Conservation (phyloP, 2,329 filamentous ascomycete species). For the Lecanicillium sp. region DNA sequence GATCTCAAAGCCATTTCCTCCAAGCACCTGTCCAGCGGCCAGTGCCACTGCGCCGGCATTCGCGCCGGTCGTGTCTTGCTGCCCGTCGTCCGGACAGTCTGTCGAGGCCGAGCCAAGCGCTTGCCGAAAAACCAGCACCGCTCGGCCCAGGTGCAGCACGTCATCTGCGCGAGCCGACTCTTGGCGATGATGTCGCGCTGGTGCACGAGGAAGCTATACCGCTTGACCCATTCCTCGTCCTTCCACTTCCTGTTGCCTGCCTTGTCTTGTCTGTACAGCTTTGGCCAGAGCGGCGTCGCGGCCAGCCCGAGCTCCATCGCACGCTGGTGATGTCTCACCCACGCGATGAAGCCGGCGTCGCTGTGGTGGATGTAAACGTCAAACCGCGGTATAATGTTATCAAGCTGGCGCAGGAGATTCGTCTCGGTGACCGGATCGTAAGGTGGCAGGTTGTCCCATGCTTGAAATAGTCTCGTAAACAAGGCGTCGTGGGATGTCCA, state of each 20-base stretch:
- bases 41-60: slow-evolving; percentile 10
- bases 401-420: slow-evolving; percentile 12
- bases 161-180: slow-evolving; percentile 4
- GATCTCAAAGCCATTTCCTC: slow-evolving; percentile 5
- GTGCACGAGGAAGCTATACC: slow-evolving; percentile 16
- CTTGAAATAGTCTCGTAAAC: slow-evolving; percentile 7
- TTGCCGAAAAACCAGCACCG: slow-evolving; percentile 5
- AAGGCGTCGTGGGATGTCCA: slow-evolving; percentile 3
- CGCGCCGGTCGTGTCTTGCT: neutral
- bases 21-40: slow-evolving; percentile 9
- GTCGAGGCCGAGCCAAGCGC: neutral
- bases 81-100: neutral
- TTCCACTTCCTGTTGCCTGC: slow-evolving; percentile 8
- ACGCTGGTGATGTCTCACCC: slow-evolving; percentile 14
- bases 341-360: slow-evolving; percentile 15
- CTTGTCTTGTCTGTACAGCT: slow-evolving; percentile 5
- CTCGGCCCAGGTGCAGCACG: neutral
- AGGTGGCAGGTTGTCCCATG: slow-evolving; percentile 5
- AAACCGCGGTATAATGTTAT: slow-evolving; percentile 14
- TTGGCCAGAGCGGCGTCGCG: slow-evolving; percentile 9
- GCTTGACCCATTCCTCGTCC: slow-evolving; percentile 14
- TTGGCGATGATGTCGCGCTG: slow-evolving; percentile 13
- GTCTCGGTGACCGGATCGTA: slow-evolving; percentile 6
- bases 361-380: slow-evolving; percentile 15
- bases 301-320: slow-evolving; percentile 14